Evolutionary conservation across 805 yeast genomes (phyloP), one percentile per base, ranked within the genome.

Genomic region (Lachancea lanzarotensis): DNA sequence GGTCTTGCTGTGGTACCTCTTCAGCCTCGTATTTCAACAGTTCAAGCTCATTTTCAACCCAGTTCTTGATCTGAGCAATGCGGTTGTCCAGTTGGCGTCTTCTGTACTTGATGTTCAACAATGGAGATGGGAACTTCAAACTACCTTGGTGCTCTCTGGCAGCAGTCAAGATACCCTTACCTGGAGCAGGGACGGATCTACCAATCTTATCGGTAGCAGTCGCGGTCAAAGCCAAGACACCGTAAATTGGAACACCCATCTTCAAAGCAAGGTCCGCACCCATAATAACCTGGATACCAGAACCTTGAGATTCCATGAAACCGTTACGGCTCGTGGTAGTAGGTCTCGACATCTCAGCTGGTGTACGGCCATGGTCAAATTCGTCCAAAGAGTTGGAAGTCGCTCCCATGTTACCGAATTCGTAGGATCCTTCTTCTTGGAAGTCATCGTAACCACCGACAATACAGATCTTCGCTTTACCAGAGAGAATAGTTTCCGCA

Each of bases 361-460:
- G 98, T 42, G 97, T 87, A 75, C 99, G 87, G 53, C 99, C 99
- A 55, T 87, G 93, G 40, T 78, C 95, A 55, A 84, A 74, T 72
- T 93, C 99, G 48, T 82, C 87, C 48, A 78, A 63, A 22, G 97
- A 75, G 71, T 91, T 88, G 26, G 96, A 84, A 37, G 99, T 93
- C 38, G 98, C 98, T 62, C 90, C 90, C 99, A 93, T 93, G 75
- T 93, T 93, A 60, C 87, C 98, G 69, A 93, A 93, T 70, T 93
- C 99, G 62, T 80, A 84, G 48, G 97, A 89, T 56, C 98, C 97
- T 72, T 93, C 98, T 72, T 93, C 98, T 71, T 89, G 96, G 91
- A 93, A 90, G 63, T 93, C 99, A 74, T 93, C 99, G 68, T 86
- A 89, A 72, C 99, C 99, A 78, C 99, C 99, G 58, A 91, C 97